Evolutionary conservation across 306 rosid species (phyloP).

Genomic region (Rubus idaeus): DNA sequence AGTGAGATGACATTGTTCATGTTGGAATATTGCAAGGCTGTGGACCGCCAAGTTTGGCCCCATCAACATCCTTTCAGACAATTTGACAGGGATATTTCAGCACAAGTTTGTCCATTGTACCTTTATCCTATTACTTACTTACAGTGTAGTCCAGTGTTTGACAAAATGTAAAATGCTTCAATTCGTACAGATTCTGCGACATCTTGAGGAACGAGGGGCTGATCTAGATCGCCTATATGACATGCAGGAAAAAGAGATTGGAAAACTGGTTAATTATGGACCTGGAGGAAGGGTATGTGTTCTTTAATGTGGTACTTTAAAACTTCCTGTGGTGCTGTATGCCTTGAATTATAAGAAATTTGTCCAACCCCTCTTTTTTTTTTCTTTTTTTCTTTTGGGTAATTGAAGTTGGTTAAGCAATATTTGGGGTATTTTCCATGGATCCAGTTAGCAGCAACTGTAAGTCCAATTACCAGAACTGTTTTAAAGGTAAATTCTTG

Average conservation of each 20-base stretch:
- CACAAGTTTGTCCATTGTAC: conserved; percentile 56
- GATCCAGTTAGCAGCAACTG: conserved; percentile 85
- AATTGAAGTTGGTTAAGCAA: conserved; percentile 74
- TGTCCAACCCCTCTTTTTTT: conserved; percentile 11
- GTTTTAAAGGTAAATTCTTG: conserved; percentile 71
- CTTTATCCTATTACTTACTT: conserved; percentile 27
- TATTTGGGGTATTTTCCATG: conserved; percentile 81
- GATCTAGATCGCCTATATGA: conserved; percentile 81
- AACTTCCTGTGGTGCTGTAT: conserved; percentile 23
- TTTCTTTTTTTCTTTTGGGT: conserved; percentile 22
- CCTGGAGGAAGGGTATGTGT: conserved; percentile 87
- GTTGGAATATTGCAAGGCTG: conserved; percentile 98
- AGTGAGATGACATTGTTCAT: conserved; percentile 85
- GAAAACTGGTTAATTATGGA: conserved; percentile 80
- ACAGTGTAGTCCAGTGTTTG: conserved; percentile 22
- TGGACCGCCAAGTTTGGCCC: conserved; percentile 97
- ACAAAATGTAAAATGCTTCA: conserved; percentile 16
- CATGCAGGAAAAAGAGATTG: conserved; percentile 95
- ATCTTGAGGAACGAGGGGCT: conserved; percentile 89
- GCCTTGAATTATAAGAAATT: conserved; percentile 3
- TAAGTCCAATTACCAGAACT: conserved; percentile 97
- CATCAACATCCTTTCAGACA: conserved; percentile 93
- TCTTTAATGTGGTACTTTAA: conserved; percentile 22
- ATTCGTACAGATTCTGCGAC: conserved; percentile 56
- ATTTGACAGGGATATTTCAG: conserved; percentile 80